Evolutionary conservation across 441 rosid species (phyloP), one percentile per base, ranked within the genome.

Genomic region (Euphorbia corollata): DNA sequence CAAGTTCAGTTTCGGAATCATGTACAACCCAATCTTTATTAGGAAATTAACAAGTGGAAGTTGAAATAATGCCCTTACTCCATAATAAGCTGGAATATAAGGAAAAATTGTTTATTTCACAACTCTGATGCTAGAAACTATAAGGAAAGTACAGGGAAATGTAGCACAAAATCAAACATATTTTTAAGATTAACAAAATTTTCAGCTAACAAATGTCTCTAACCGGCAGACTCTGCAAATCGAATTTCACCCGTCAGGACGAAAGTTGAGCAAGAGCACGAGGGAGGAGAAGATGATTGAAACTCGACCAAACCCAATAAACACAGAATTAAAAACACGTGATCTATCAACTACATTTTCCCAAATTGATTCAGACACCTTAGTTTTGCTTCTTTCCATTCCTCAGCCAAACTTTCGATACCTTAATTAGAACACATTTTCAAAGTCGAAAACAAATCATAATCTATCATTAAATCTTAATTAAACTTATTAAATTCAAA

Each of bases 221-320:
- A 62, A 88, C 96, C 27, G 95, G 96, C 48, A 89, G 78, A 3
- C 92, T 85, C 68, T 81, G 88, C 65, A 90, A 56, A 62, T 93
- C 89, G 58, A 63, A 87, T 67, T 73, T 67, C 38, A 84, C 51
- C 91, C 90, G 8, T 78, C 75, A 12, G 48, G 74, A 20, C 59
- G 91, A 64, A 60, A 65, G 15, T 65, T 77, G 72, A 48, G 69
- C 81, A 2, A 77, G 77, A 39, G 82, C 54, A 27, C 84, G 84
- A 34, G 90, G 81, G 78, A 81, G 90, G 72, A 92, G 90, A 8
- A 90, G 91, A 38, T 94, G 91, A 78, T 89, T 90, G 80, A 84
- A 89, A 48, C 79, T 78, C 84, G 87, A 78, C 3, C 89, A 76
- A 61, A 95, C 98, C 96, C 89, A 70, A n/a, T 50, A 72, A 68